phyloP scores from a whole-genome alignment of 352 stramenopile genomes.

The Phytophthora colocasiae region DNA sequence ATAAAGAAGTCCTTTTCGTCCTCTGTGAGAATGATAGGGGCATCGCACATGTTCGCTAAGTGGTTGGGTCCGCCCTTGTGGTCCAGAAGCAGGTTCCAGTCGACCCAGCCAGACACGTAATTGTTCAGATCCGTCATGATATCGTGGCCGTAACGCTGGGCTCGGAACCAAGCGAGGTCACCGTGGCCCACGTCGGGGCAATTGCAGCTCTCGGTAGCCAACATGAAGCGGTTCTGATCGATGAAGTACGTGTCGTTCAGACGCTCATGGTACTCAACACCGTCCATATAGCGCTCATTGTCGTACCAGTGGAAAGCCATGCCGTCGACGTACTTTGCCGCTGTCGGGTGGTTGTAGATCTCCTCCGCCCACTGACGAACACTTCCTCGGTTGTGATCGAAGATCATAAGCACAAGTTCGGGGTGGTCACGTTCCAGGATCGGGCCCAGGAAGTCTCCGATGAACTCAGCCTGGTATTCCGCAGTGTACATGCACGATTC shows the following conservation, averaged over 20 bases:
- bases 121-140: constrained; percentile 93
- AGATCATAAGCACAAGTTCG: constrained; percentile 91
- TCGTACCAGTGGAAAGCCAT: constrained; percentile 95
- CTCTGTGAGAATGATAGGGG: constrained; percentile 81
- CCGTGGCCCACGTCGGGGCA: constrained; percentile 71
- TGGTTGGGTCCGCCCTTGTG: constrained; percentile 91
- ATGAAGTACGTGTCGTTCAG: constrained; percentile 86
- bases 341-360: constrained; percentile 70
- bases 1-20: constrained; percentile 72
- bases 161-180: constrained; percentile 81
- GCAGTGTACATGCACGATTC: constrained; percentile 71
- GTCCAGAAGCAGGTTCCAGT: constrained; percentile 94
- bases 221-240: constrained; percentile 69
- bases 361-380: constrained; percentile 75
- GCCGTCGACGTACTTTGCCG: constrained; percentile 84
- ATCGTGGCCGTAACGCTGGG: constrained; percentile 89
- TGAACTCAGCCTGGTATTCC: constrained; percentile 73
- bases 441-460: constrained; percentile 82
- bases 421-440: constrained; percentile 66
- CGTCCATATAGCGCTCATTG: constrained; percentile 69
- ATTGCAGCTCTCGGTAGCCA: constrained; percentile 83
- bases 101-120: constrained; percentile 88
- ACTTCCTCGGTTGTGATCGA: constrained; percentile 92
- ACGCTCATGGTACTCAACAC: constrained; percentile 75
- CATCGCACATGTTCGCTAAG: constrained; percentile 76